A percentile compares a stretch with the other conserved stretches of the same genome.
These are phyloP conservation scores for Claviceps quebecensis DNA, from an alignment of 2,329 filamentous ascomycete species.

Conservation along the genomic window DNA sequence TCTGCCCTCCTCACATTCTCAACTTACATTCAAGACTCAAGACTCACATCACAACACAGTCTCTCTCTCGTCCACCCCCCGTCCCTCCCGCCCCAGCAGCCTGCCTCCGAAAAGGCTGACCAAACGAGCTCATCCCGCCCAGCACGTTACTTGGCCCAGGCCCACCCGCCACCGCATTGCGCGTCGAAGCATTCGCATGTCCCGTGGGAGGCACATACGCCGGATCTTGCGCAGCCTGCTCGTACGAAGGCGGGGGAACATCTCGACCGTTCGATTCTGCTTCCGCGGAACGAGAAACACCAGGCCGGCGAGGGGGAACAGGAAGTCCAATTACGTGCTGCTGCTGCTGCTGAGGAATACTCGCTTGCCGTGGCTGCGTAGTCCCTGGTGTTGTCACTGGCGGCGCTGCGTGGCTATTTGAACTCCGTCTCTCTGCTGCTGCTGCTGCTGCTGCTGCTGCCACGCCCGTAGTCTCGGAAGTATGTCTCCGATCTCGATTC, in stretches of 20 bases:
- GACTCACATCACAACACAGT: slow-evolving; percentile 34
- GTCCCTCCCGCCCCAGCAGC: slow-evolving; percentile 1
- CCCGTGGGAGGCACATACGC: slow-evolving; percentile 39
- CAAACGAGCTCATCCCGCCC: neutral
- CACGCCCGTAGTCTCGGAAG: neutral
- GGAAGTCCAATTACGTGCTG: slow-evolving; percentile 29
- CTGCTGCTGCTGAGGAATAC: slow-evolving; percentile 1
- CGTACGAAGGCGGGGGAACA: slow-evolving; percentile 39
- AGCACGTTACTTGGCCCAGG: no score
- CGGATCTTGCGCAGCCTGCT: slow-evolving; percentile 38
- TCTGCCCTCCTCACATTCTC: neutral
- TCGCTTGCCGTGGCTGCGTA: neutral
- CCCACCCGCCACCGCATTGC: slow-evolving; percentile 7
- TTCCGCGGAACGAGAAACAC: slow-evolving; percentile 23
- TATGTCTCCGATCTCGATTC: slow-evolving; percentile 10
- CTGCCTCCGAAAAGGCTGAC: slow-evolving; percentile 8
- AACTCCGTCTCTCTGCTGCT: slow-evolving; percentile 10
- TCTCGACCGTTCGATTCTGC: slow-evolving; percentile 31
- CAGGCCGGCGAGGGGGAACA: slow-evolving; percentile 22
- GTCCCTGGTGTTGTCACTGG: neutral
- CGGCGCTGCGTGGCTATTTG: slow-evolving; percentile 10
- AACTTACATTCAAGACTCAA: no score
- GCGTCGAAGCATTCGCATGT: slow-evolving; percentile 35
- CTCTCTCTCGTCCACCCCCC: slow-evolving; percentile 15
- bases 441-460: neutral